Evolutionary conservation across 2,329 filamentous ascomycete genomes (phyloP).

Genomic region (Hirsutella thompsonii): DNA sequence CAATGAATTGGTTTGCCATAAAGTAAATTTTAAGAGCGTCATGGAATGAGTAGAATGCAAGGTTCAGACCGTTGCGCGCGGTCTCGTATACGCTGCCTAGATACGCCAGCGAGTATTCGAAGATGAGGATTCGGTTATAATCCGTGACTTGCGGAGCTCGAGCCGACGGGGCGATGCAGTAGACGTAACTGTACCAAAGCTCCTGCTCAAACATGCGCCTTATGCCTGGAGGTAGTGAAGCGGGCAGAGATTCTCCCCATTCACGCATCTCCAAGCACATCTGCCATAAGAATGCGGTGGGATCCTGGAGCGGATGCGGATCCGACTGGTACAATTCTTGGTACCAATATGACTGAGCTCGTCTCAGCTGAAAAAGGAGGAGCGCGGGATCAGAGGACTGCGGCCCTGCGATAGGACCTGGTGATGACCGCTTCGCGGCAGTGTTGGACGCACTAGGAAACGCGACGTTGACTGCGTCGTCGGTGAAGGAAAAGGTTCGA

Average conservation of each 20-base stretch:
- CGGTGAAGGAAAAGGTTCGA: constrained; percentile 83
- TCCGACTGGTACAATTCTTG: constrained; percentile 76
- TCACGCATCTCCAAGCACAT: constrained; percentile 63
- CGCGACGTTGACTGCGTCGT: constrained; percentile 74
- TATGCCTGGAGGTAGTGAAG: constrained; percentile 49
- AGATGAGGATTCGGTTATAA: constrained; percentile 69
- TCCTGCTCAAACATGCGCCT: constrained; percentile 77
- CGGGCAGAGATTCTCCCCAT: constrained; percentile 70
- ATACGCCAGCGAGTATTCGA: constrained; percentile 78
- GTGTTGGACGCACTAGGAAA: constrained; percentile 45
- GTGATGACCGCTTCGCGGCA: constrained; percentile 27
- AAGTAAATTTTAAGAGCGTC: constrained; percentile 79
- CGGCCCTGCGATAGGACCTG: constrained; percentile 28
- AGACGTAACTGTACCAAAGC: constrained; percentile 79
- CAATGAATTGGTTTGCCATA: constrained; percentile 50
- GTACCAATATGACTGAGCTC: constrained; percentile 80
- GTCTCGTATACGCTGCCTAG: constrained; percentile 61
- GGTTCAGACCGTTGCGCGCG: constrained; percentile 42
- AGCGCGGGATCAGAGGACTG: constrained; percentile 56
- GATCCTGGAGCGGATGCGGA: constrained; percentile 52
- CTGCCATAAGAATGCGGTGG: constrained; percentile 61
- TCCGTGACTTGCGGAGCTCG: constrained; percentile 60
- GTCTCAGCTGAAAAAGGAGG: constrained; percentile 70
- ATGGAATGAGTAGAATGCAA: constrained; percentile 70
- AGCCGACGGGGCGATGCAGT: constrained; percentile 72